Evolutionary conservation across 345 rosid genomes (phyloP).

Genomic region (Streptanthus diversifolius): DNA sequence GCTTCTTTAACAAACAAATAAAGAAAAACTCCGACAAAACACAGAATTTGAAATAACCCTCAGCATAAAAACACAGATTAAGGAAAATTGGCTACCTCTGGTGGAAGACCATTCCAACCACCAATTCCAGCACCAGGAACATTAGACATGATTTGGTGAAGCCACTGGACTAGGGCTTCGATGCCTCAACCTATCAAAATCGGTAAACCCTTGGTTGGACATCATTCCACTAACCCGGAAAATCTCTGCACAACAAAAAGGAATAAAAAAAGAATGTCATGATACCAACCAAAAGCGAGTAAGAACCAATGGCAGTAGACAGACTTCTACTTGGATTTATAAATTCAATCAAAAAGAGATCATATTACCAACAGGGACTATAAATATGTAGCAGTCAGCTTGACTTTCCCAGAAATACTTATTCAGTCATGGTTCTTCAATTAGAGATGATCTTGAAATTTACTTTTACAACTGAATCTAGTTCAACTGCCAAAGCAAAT

Average conservation of each 20-base stretch:
- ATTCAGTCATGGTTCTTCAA: background rate
- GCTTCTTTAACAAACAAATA: background rate
- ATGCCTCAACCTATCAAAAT: conserved; percentile 76
- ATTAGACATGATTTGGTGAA: conserved; percentile 79
- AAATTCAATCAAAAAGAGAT: background rate
- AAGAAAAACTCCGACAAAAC: conserved; percentile 7
- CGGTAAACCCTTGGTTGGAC: conserved; percentile 86
- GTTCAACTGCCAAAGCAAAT: conserved; percentile 13
- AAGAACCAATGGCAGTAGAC: background rate
- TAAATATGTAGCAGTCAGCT: background rate
- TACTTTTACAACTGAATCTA: background rate
- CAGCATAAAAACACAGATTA: background rate
- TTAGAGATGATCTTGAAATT: background rate
- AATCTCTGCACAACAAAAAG: conserved; percentile 54
- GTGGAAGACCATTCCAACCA: conserved; percentile 79
- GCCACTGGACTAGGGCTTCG: conserved; percentile 99
- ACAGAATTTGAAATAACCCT: background rate
- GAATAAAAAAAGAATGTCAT: background rate
- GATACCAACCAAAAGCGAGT: background rate
- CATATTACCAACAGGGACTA: background rate
- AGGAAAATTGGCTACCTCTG: conserved; percentile 51
- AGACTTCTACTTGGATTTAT: background rate
- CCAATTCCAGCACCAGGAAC: conserved; percentile 62
- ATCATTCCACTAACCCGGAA: conserved; percentile 74
- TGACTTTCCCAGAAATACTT: background rate